phyloP scores from a whole-genome alignment of 2,329 filamentous ascomycete genomes.

The Ramichloridium luteum region DNA sequence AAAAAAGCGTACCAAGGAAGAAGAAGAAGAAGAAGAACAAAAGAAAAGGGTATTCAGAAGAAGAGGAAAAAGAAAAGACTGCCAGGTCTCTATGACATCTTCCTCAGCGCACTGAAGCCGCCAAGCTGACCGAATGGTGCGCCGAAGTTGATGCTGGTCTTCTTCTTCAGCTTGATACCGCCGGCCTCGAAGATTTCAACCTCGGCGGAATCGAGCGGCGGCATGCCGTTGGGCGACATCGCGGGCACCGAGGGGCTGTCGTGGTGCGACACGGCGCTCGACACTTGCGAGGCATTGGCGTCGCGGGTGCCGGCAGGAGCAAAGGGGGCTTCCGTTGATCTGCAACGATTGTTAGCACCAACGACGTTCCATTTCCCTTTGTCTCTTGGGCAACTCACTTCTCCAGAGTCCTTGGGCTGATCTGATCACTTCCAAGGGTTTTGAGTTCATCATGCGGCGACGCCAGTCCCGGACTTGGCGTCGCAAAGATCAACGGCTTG shows the following conservation, averaged over 20 bases:
- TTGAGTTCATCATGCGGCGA: slow-evolving; percentile 8
- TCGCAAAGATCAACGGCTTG: slow-evolving; percentile 20
- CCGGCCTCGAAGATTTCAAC: slow-evolving; percentile 20
- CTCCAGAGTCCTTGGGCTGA: slow-evolving; percentile 3
- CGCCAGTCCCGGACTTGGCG: slow-evolving; percentile 19
- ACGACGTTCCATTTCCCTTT: not conserved
- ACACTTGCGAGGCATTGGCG: not conserved
- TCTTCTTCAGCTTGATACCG: slow-evolving; percentile 27
- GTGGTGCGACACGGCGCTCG: not conserved
- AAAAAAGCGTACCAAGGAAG: too few relatives aligned
- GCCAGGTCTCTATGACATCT: slow-evolving; percentile 14
- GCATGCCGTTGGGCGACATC: slow-evolving; percentile 8
- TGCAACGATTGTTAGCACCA: too few relatives aligned
- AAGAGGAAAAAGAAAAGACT: not conserved
- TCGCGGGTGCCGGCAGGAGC: slow-evolving; percentile 6
- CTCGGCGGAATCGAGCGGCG: slow-evolving; percentile 16
- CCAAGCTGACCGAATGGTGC: slow-evolving; percentile 25
- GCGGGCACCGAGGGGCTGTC: slow-evolving; percentile 9
- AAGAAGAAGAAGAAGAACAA: too few relatives aligned
- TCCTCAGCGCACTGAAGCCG: slow-evolving; percentile 17
- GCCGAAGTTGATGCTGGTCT: slow-evolving; percentile 26
- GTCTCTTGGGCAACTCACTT: slow-evolving; percentile 5
- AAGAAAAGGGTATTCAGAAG: slow-evolving; percentile 1
- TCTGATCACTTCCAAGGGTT: slow-evolving; percentile 2
- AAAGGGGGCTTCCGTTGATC: slow-evolving; percentile 5